Conservation (phyloP, 2,329 filamentous ascomycete species). For the Fusarium ramigenum region DNA sequence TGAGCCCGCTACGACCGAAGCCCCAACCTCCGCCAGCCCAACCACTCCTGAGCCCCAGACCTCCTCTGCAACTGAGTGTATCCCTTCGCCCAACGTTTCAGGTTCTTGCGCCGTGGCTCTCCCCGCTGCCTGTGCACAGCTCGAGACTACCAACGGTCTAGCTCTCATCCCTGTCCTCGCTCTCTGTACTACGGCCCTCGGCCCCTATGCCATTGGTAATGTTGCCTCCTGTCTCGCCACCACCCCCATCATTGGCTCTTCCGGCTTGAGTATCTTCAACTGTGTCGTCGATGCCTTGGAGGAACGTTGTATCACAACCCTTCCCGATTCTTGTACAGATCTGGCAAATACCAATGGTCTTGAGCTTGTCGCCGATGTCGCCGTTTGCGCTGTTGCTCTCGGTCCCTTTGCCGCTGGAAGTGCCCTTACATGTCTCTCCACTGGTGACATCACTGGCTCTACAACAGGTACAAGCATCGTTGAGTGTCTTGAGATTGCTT, state of each 20-base stretch:
- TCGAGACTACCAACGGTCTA: background rate
- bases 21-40: background rate
- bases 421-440: background rate
- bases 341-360: background rate
- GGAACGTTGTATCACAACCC: background rate
- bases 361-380: background rate
- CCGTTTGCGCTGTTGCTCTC: background rate
- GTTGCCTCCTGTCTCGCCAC: background rate
- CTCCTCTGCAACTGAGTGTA: background rate
- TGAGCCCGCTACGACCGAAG: background rate
- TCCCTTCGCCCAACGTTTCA: background rate
- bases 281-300: background rate
- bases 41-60: background rate
- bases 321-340: background rate
- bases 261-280: background rate
- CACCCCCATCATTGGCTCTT: background rate
- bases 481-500: background rate
- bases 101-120: background rate
- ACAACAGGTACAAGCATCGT: background rate
- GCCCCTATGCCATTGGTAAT: background rate
- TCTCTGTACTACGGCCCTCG: background rate
- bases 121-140: background rate
- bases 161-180: background rate
- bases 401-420: conserved; percentile 1
- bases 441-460: background rate